Percentiles rank a stretch among this genome's conserved stretches.
Conservation (phyloP, 2,329 filamentous ascomycete species). For the Sphaerulina musiva region DNA sequence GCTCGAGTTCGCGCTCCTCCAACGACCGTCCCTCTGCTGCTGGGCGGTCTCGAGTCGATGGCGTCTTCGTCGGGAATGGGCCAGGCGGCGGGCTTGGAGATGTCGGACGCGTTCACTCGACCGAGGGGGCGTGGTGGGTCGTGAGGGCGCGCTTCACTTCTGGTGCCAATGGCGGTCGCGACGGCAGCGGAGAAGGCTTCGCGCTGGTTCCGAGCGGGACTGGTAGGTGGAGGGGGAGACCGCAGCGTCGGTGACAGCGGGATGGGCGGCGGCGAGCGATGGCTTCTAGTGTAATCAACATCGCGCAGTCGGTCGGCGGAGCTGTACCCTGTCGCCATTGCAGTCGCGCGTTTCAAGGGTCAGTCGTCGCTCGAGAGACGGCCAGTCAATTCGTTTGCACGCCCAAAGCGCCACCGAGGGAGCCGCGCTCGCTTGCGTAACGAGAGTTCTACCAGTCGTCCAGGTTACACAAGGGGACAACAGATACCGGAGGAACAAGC, state of each 20-base stretch:
- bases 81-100: background rate
- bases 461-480: conserved; percentile 3
- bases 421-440: conserved; percentile 4
- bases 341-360: conserved; percentile 10
- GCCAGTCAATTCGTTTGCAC: conserved; percentile 4
- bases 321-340: conserved; percentile 22
- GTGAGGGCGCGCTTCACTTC: conserved; percentile 2
- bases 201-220: background rate
- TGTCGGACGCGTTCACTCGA: background rate
- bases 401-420: conserved; percentile 7
- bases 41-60: background rate
- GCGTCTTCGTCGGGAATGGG: background rate
- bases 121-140: background rate
- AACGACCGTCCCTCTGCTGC: background rate
- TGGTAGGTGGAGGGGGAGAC: conserved; percentile 5
- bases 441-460: background rate
- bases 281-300: conserved; percentile 22
- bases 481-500: background rate
- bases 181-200: conserved; percentile 8
- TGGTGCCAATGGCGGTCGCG: conserved; percentile 3
- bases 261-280: conserved; percentile 20
- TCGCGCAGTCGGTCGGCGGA: conserved; percentile 19
- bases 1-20: conserved; percentile 8
- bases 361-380: background rate
- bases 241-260: conserved; percentile 7